Base-by-base conservation (phyloP, 2,329 filamentous ascomycete genomes). In the Cladosporium sp. region DNA sequence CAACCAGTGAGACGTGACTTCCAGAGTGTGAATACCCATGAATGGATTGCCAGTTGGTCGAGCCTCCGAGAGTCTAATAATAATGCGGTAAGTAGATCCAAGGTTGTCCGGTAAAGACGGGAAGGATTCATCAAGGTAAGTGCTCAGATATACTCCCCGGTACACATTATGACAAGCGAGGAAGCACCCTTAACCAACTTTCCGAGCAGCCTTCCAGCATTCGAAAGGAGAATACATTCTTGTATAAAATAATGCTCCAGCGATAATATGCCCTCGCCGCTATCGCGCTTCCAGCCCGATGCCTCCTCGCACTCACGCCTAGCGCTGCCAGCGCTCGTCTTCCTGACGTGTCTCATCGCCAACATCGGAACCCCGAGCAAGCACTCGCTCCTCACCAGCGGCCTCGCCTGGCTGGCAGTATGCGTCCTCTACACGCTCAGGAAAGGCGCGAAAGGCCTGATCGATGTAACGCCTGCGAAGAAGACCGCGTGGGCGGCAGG, bases 311-410 rank as follows among this genome's bases (percentile, higher is more conserved):
- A 42, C 18, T 46, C 51, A 36, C 22, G 52, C 38, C 22, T 51
- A 36, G 29, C 46, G 38, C 47, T 53, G 16, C 61, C 67, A 16
- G 66, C 66, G 33, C 43, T 66, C 42, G 56, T 66, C 43, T 62
- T 72, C 52, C 58, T 67, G 55, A 58, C 68, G 49, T 65, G 63
- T 19, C 53, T 66, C 11, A 54, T 68, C 55, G 59, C 66, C 20
- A 58, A 64, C 41, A 54, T 68, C 32, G 62, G 64, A 50, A 65
- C 62, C 12, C 67, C 69, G 1, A 55, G 62, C 15, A 60, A 65
- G 43, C 70, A 73, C 57, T 67, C 68, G 39, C 67, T 76, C 36
- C 64, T 74, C 55, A 68, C 70, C 49, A 67, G 67, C 22, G 64
- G 71, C 5, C 58, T 66, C 16, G 70, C 72, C 9, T 76, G 72